These are phyloP conservation scores for Ustulina deusta DNA, from an alignment of 2,329 filamentous ascomycete species.

Conservation along the genomic window DNA sequence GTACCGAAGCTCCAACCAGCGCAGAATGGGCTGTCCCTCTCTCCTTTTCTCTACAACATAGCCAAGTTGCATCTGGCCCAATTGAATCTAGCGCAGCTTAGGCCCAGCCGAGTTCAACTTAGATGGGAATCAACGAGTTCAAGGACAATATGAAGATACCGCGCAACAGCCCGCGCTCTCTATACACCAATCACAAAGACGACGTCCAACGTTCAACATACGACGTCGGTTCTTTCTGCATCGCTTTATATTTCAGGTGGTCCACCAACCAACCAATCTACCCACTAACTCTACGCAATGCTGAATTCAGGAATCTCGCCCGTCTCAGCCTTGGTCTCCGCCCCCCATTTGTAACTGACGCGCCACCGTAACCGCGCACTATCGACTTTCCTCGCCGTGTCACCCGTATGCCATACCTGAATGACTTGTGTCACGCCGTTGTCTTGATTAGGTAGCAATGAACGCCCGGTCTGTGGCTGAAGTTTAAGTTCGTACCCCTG, in stretches of 20 bases:
- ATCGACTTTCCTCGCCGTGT: constrained; percentile 75
- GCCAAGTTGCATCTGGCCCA: too few relatives aligned
- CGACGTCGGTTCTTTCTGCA: neutral
- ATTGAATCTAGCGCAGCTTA: too few relatives aligned
- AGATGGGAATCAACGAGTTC: too few relatives aligned
- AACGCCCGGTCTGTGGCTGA: constrained; percentile 85
- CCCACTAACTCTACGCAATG: constrained; percentile 65
- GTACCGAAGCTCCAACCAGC: too few relatives aligned
- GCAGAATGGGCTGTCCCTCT: too few relatives aligned
- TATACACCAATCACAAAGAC: neutral
- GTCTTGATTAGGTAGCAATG: constrained; percentile 77
- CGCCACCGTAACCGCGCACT: constrained; percentile 93
- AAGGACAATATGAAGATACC: too few relatives aligned
- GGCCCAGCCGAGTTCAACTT: too few relatives aligned
- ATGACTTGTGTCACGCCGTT: constrained; percentile 85
- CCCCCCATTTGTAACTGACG: constrained; percentile 79
- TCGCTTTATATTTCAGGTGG: constrained; percentile 5
- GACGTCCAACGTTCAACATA: neutral
- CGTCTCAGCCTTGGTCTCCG: constrained; percentile 78
- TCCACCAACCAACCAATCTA: neutral
- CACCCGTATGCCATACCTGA: constrained; percentile 78
- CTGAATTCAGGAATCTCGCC: constrained; percentile 86
- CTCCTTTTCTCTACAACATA: too few relatives aligned
- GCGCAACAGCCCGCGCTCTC: neutral
- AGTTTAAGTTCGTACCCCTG: constrained; percentile 85